Conservation (phyloP, 164 flowering plant genomes). For the Sextonia rubra region DNA sequence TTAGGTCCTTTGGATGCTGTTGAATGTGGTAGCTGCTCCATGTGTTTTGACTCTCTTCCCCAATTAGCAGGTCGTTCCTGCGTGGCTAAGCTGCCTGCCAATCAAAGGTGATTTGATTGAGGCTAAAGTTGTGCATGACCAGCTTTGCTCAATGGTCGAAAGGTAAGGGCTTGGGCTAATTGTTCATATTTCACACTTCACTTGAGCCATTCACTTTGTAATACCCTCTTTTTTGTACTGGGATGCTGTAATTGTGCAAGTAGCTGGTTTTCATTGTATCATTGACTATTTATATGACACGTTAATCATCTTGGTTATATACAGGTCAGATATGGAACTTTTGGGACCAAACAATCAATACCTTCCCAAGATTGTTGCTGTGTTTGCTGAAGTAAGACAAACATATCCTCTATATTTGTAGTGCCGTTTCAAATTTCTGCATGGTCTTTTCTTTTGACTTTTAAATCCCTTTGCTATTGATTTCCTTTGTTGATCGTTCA, state of each 20-base stretch:
- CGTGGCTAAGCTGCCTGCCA: slow-evolving; percentile 88
- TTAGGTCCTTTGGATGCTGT: neutral
- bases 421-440: neutral
- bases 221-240: too few relatives aligned
- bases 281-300: neutral
- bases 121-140: slow-evolving; percentile 93
- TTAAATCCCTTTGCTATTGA: too few relatives aligned
- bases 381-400: slow-evolving; percentile 83
- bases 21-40: neutral
- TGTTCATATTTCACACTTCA: neutral
- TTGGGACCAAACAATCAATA: slow-evolving; percentile 88
- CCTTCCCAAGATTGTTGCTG: slow-evolving; percentile 82
- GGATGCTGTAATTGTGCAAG: neutral
- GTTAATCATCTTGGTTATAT: neutral
- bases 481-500: too few relatives aligned
- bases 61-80: slow-evolving; percentile 69
- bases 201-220: too few relatives aligned
- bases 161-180: slow-evolving; percentile 32
- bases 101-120: slow-evolving; percentile 85
- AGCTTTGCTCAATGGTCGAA: slow-evolving; percentile 96
- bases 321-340: slow-evolving; percentile 88
- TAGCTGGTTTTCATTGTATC: neutral
- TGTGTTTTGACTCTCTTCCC: neutral
- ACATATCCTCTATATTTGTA: neutral
- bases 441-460: neutral